A percentile compares a stretch with the other conserved stretches of the same genome.
Evolutionary conservation across 352 stramenopile species (phyloP).

Genomic region (Phytopythium montanum): DNA sequence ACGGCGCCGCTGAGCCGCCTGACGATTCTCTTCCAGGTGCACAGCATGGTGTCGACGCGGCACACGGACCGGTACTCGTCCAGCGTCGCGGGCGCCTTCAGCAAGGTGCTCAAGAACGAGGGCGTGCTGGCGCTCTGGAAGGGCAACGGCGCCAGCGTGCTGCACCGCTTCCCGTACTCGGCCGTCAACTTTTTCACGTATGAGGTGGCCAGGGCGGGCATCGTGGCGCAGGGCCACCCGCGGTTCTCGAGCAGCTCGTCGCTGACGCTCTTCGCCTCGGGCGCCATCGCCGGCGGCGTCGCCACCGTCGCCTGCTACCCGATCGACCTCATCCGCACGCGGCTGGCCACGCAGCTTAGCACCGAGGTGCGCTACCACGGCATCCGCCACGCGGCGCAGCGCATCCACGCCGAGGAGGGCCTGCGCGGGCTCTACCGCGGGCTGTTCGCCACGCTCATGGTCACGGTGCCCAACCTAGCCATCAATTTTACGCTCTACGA

Average conservation of each 20-base stretch:
- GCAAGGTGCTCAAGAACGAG: conserved; percentile 92
- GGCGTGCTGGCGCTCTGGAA: conserved; percentile 93
- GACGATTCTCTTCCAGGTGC: conserved; percentile 96
- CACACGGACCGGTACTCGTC: conserved; percentile 83
- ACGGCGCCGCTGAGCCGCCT: conserved; percentile 93
- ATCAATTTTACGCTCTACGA: conserved; percentile 97
- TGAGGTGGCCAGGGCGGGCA: conserved; percentile 86
- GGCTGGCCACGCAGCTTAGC: conserved; percentile 92
- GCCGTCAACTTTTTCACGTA: conserved; percentile 97
- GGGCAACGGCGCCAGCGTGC: conserved; percentile 93
- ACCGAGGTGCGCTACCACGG: conserved; percentile 86
- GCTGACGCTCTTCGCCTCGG: conserved; percentile 74
- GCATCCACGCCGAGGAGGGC: conserved; percentile 89
- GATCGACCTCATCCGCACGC: conserved; percentile 94
- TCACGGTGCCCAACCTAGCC: conserved; percentile 95
- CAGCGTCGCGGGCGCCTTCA: conserved; percentile 70
- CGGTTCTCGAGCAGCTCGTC: conserved; percentile 68
- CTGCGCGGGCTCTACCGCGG: conserved; percentile 92
- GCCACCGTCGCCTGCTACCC: conserved; percentile 93
- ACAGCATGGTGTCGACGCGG: conserved; percentile 92
- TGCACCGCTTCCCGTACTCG: conserved; percentile 96
- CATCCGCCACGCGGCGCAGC: conserved; percentile 92
- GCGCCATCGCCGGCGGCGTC: conserved; percentile 61
- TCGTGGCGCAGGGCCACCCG: conserved; percentile 63
- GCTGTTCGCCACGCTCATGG: conserved; percentile 91